Conservation (phyloP, 176 grass and related monocot genomes). For the Musa itinerans region DNA sequence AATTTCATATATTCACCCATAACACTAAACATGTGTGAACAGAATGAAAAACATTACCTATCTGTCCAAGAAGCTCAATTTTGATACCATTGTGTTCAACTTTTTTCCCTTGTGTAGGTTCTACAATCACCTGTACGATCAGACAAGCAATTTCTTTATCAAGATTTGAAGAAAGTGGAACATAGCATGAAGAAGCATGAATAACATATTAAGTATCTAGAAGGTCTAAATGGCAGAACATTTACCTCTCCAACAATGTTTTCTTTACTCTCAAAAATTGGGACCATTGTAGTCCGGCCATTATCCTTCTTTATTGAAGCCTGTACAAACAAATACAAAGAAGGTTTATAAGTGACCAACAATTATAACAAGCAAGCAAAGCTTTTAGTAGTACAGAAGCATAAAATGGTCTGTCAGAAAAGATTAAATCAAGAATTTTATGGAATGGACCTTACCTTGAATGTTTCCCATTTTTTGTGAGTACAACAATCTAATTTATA, state of each 20-base stretch:
- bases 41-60: slow-evolving; percentile 3
- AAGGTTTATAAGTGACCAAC: background rate
- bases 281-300: slow-evolving; percentile 19
- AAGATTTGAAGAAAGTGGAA: background rate
- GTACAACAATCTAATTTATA: background rate
- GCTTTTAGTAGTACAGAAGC: background rate
- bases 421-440: background rate
- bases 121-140: slow-evolving; percentile 11
- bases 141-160: background rate
- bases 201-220: background rate
- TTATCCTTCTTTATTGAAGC: slow-evolving; percentile 22
- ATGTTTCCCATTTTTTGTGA: too few species aligned
- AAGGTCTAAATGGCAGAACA: background rate
- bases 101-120: slow-evolving; percentile 23
- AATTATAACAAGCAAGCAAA: background rate
- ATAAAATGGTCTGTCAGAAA: background rate
- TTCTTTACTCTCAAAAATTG: slow-evolving; percentile 24
- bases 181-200: background rate
- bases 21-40: background rate
- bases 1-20: background rate
- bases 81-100: slow-evolving; percentile 25
- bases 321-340: slow-evolving; percentile 6
- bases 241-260: slow-evolving; percentile 23
- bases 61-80: slow-evolving; percentile 32
- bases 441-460: too few species aligned